phyloP scores from a whole-genome alignment of 495 filamentous ascomycete genomes.

The Hyaloscypha bicolor region DNA sequence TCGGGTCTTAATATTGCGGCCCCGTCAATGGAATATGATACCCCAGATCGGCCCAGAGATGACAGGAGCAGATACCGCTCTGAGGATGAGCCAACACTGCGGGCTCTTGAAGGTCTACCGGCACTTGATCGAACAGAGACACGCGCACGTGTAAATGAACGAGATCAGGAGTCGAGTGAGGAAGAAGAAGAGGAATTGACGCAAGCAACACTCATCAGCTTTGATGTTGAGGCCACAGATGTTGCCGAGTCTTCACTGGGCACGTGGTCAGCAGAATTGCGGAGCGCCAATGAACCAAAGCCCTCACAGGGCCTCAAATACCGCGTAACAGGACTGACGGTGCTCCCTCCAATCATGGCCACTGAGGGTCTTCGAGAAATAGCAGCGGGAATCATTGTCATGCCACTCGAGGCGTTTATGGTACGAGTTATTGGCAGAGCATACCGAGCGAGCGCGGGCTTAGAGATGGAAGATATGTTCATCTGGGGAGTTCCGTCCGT shows the following conservation, averaged over 20 bases:
- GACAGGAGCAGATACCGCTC: not conserved
- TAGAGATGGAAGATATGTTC: constrained; percentile 20
- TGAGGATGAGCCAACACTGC: constrained; percentile 29
- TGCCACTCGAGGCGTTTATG: constrained; percentile 33
- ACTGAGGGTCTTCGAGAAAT: constrained; percentile 27
- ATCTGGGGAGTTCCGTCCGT: constrained; percentile 1
- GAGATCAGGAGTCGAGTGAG: constrained; percentile 33
- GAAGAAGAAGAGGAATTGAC: constrained; percentile 52
- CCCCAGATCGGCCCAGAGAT: constrained; percentile 18
- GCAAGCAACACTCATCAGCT: constrained; percentile 56
- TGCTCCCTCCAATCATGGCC: constrained; percentile 34
- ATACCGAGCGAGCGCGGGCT: constrained; percentile 23
- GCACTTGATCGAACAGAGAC: constrained; percentile 13
- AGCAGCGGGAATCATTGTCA: constrained; percentile 19
- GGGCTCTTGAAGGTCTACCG: constrained; percentile 31
- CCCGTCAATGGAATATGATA: constrained; percentile 26
- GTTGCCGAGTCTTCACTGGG: constrained; percentile 42
- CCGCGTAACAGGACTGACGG: constrained; percentile 29
- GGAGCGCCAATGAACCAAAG: constrained; percentile 35
- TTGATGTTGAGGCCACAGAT: constrained; percentile 56
- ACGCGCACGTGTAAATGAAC: not conserved
- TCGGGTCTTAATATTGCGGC: constrained; percentile 5
- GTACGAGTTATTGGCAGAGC: constrained; percentile 29
- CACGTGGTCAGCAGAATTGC: constrained; percentile 59
- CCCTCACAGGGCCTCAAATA: constrained; percentile 22